Evolutionary conservation across 2,329 filamentous ascomycete genomes (phyloP), one percentile per base, ranked within the genome.

Genomic region (Cytospora piceae): DNA sequence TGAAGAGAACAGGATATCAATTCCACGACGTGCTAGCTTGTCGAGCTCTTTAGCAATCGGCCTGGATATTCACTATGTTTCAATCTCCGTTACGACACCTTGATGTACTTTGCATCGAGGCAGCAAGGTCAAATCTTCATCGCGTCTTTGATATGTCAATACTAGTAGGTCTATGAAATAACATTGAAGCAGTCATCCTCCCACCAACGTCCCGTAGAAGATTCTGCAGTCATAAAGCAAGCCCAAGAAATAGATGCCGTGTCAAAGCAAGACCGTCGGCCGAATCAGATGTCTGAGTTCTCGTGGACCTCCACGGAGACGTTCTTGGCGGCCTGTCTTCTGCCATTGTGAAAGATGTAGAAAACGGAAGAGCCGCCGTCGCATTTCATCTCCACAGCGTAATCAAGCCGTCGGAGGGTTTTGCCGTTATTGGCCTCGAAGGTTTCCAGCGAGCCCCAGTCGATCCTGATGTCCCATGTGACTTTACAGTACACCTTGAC

Each of bases 221-320:
- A 15, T 42, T 20, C 39, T 42, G 8, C 15, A 20, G 39, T 42
- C 17, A 20, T 42, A 2, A 42, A 20, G 6, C 39, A 20, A 37
- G 39, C 39, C 17, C 39, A 20, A 42, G 20, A 22, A 42, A 42
- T n/a, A 15, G 20, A 42, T 17, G 27, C 11, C 15, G 15, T 17
- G 24, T 29, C 24, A 24, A 20, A 9, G 27, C 14, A 55, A 32
- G 9, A 15, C 20, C 17, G 9, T 14, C 14, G 0, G 22, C 27
- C 6, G 27, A 11, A 1, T 65, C 17, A 61, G n/a, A n/a, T 27
- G 17, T 55, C 42, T 1, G 24, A 39, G 34, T 3, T 51, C 24
- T 64, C 58, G 14, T 64, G 57, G 4, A 66, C 39, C 22, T 72
- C 64, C 4, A 70, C 60, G 0, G 56, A 31, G 6, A 71, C 68